A percentile compares a stretch with the other conserved stretches of the same genome.
Conservation (phyloP, 1,284 basidiomycete species). For the Moesziomyces parantarcticus region DNA sequence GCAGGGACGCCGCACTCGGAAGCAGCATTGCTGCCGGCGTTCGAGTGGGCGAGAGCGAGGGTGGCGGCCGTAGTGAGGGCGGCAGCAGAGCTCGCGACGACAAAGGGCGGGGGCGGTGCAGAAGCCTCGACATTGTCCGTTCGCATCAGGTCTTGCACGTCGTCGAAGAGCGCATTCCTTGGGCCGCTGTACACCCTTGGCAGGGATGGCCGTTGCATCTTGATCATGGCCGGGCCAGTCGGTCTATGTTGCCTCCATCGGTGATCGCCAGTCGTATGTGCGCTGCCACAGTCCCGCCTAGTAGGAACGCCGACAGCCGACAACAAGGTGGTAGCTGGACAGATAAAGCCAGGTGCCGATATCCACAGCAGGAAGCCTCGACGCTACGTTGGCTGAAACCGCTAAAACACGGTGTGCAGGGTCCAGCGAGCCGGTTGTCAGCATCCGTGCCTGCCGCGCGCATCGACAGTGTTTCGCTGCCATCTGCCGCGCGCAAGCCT, state of each 20-base stretch:
- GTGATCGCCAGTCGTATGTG: too few relatives aligned
- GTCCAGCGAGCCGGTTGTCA: not conserved
- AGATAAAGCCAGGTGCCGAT: too few relatives aligned
- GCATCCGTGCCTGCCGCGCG: not conserved
- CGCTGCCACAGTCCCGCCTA: too few relatives aligned
- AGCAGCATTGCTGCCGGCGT: slow-evolving; percentile 5
- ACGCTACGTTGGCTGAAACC: not conserved
- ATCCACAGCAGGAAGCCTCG: too few relatives aligned
- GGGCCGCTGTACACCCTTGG: slow-evolving; percentile 29
- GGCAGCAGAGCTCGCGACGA: slow-evolving; percentile 9
- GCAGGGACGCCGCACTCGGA: slow-evolving; percentile 29
- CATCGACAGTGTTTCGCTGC: too few relatives aligned
- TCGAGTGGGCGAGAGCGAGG: slow-evolving; percentile 12
- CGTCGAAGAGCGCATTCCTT: slow-evolving; percentile 31
- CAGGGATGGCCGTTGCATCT: slow-evolving; percentile 20
- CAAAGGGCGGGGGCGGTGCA: slow-evolving; percentile 20
- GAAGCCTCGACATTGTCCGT: slow-evolving; percentile 1
- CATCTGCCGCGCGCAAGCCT: not conserved
- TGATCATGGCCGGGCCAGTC: slow-evolving; percentile 14
- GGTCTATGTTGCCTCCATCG: not conserved
- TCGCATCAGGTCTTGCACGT: slow-evolving; percentile 23
- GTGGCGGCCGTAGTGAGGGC: slow-evolving; percentile 29
- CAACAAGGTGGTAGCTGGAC: too few relatives aligned
- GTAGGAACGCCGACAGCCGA: too few relatives aligned
- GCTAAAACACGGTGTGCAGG: not conserved